These are phyloP conservation scores for Galerina sulciceps DNA, from an alignment of 768 basidiomycete genomes.

Conservation along the genomic window DNA sequence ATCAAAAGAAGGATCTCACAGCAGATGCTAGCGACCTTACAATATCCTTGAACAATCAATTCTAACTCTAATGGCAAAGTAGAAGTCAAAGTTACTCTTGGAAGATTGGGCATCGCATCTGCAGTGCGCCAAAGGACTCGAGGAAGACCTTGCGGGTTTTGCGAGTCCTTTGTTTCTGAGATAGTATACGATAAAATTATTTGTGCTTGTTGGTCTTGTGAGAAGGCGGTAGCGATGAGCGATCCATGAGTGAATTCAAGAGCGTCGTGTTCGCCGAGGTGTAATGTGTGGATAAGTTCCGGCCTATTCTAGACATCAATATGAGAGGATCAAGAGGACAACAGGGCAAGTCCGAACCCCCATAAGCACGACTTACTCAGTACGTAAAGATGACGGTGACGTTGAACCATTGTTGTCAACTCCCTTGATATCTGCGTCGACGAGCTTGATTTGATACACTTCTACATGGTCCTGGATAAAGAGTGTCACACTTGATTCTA, in stretches of 20 bases:
- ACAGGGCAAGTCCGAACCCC: neutral
- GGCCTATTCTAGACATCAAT: conserved; percentile 16
- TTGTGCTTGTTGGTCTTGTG: conserved; percentile 5
- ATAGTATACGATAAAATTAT: conserved; percentile 17
- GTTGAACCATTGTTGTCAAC: conserved; percentile 5
- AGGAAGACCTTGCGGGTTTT: conserved; percentile 1
- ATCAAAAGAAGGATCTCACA: conserved; percentile 9
- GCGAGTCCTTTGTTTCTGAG: neutral
- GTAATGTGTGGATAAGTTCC: conserved; percentile 20
- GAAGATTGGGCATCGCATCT: neutral
- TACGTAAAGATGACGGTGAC: neutral
- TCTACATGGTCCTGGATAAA: conserved; percentile 42
- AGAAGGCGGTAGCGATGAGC: conserved; percentile 13
- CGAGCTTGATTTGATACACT: conserved; percentile 34
- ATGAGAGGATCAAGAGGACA: neutral
- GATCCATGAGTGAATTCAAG: conserved; percentile 21
- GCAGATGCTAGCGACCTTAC: conserved; percentile 40
- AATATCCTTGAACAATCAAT: conserved; percentile 63
- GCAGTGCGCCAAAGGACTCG: conserved; percentile 31
- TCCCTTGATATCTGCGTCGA: conserved; percentile 40
- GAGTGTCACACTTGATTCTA: neutral
- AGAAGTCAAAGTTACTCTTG: conserved; percentile 31
- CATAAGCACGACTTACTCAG: conserved; percentile 8
- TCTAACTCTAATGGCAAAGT: conserved; percentile 62
- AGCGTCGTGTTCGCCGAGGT: conserved; percentile 25